Evolutionary conservation across 164 flowering plant species (phyloP), one percentile per base, ranked within the genome.

Genomic region (Buxus sempervirens): DNA sequence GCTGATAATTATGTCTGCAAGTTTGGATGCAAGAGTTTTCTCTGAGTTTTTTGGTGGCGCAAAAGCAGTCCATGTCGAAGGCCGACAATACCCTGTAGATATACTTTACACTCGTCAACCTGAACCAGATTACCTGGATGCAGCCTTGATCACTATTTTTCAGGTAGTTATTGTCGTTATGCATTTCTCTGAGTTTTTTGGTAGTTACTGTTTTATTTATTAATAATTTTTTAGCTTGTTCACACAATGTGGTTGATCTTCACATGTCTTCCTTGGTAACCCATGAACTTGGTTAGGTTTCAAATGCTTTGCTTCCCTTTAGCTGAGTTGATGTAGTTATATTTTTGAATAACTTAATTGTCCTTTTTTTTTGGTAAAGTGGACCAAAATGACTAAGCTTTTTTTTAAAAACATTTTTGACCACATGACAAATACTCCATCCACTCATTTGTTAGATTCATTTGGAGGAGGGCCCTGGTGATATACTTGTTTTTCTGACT

Each of bases 1-100:
- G 86, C 71, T 95, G 59, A 87, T 95, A 28, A 83, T 95, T 51
- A 95, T 90, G 97, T 95, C 99, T 78, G 96, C 99, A 18, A 95
- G 99, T 73, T 80, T 95, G 79, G 98, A 95, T 83, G 97, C 99
- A 49, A 88, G 85, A 26, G 83, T 81, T 60, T 95, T 95, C 69
- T 88, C 94, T 23, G 93, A 89, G 70, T 92, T 82, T 71, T 92
- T 90, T 72, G 85, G 88, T 71, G 91, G 94, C 72, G 97, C 97
- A 69, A 89, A 72, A 75, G 97, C 97, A 77, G 94, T 92, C 71
- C 97, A 92, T 61, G 71, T 95, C 68, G 90, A 82, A 77, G 99
- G 99, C 59, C 79, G 98, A 23, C 96, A 88, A 48, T 83, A 77
- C 77, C 97, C 92, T 62, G 94, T 92, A 25, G 98, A 92, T 66